Base-by-base conservation (phyloP, 495 filamentous ascomycete genomes). In the Lasiosphaeria hispida region DNA sequence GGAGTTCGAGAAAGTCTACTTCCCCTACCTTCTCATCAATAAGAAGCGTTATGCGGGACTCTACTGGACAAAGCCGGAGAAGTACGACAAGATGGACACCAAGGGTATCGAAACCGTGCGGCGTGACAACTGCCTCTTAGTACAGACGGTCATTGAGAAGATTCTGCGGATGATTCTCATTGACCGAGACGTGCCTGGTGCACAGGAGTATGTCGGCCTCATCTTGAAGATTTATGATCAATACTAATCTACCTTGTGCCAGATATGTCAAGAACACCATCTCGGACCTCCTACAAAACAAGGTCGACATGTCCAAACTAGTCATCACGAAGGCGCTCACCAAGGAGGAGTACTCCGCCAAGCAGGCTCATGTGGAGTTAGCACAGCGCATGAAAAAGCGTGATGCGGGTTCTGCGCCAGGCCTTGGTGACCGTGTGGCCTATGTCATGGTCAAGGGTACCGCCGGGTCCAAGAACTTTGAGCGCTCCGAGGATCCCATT, bases 1-100 rank as follows among this genome's bases (percentile, higher is more conserved):
- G 14, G 94, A 99, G 69, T 99, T 99, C 76, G 94, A 99, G 68
- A 99, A 99, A 73, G 94, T 99, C 2, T 99, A 99, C 72, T 99
- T 89, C 68, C 94, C 94, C 1, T 99, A 99, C 70, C 81, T 99
- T 35, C 79, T 99, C 41, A 99, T 99, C 84, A 99, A 99, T 83
- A 99, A 99, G 76, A 99, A 99, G 81, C 88, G 94, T 53, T 99
- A 99, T 63, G 94, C 94, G 10, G 94, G 94, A 35, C 77, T 99
- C 11, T 97, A 92, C 75, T 99, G 93, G 92, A 97, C 95, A 15
- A 91, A 87, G 44, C 83, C 94, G 0, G 83, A 90, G n/a, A 96
- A 95, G 69, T 92, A 85, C 63, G 94, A 99, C 78, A 99, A 99
- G 79, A 97, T 99, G 95, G 94, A 99, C 69, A 96, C 88, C 63